Conservation (phyloP, 768 basidiomycete species). For the Russula sp. region DNA sequence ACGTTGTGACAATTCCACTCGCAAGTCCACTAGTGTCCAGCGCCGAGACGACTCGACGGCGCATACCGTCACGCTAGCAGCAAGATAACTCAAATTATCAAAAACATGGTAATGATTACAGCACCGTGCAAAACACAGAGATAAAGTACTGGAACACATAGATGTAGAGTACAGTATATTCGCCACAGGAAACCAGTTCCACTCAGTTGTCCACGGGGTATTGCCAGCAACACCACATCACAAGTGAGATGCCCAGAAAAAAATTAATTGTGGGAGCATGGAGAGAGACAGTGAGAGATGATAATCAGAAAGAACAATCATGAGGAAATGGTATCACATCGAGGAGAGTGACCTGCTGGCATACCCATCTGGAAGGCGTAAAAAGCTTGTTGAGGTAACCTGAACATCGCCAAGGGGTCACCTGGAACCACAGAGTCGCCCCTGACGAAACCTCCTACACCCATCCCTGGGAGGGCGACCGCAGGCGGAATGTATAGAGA, state of each 20-base stretch:
- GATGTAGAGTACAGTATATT: constrained; percentile 12
- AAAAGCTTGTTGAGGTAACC: constrained; percentile 5
- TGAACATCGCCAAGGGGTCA: constrained; percentile 16
- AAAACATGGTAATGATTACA: background rate
- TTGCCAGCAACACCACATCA: background rate
- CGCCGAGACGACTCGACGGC: no score
- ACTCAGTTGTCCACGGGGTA: background rate
- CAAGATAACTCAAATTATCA: background rate
- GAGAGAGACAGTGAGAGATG: background rate
- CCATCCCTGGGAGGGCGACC: constrained; percentile 6
- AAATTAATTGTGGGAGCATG: background rate
- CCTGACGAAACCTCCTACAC: constrained; percentile 6
- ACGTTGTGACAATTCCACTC: no score
- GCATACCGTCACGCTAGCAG: no score
- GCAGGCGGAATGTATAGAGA: background rate
- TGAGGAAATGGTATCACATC: constrained; percentile 8
- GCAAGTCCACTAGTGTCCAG: no score
- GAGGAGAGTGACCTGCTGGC: background rate
- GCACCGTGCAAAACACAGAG: background rate
- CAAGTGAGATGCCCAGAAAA: background rate
- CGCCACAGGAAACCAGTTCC: background rate
- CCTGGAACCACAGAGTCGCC: constrained; percentile 4
- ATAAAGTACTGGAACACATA: constrained; percentile 7
- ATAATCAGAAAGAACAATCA: background rate
- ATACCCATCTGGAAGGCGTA: constrained; percentile 15